Conservation (phyloP, 1,139 yeast genomes). For the Kurtzmaniella quercitrusa region DNA sequence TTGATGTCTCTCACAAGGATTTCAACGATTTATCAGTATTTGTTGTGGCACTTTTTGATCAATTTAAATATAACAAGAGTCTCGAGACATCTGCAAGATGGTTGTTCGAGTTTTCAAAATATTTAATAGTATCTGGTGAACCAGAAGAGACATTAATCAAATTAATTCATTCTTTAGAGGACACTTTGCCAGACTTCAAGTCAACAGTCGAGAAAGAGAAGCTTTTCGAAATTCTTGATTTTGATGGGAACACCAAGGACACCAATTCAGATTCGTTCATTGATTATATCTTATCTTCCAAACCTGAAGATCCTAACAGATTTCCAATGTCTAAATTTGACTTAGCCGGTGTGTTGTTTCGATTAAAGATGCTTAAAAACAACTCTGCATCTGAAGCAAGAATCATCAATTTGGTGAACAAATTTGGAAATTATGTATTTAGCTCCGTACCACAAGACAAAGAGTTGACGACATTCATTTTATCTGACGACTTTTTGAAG, state of each 20-base stretch:
- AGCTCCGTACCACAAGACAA: conserved; percentile 12
- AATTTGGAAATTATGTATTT: conserved; percentile 40
- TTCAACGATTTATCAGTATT: conserved; percentile 56
- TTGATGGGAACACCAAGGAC: conserved; percentile 3
- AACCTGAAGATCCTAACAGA: conserved; percentile 15
- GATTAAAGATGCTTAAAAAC: conserved; percentile 26
- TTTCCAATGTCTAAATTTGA: conserved; percentile 45
- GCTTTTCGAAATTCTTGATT: conserved; percentile 6
- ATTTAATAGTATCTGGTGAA: conserved; percentile 54
- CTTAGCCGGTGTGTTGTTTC: conserved; percentile 38
- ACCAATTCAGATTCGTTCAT: conserved; percentile 13
- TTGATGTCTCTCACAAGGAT: conserved; percentile 54
- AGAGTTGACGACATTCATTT: conserved; percentile 14
- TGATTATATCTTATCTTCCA: conserved; percentile 18
- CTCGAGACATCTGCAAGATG: conserved; percentile 36
- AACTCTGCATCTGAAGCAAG: conserved; percentile 14
- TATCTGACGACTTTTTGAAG: conserved; percentile 16
- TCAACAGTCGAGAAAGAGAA: conserved; percentile 6
- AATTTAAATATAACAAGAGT: conserved; percentile 45
- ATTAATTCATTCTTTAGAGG: conserved; percentile 14
- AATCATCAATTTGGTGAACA: conserved; percentile 21
- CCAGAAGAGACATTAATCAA: conserved; percentile 27
- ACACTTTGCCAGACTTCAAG: conserved; percentile 5
- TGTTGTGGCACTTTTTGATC: conserved; percentile 65
- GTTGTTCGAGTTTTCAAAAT: conserved; percentile 45